Conservation (phyloP, 1,284 basidiomycete species). For the Fomitopsis schrenkii region DNA sequence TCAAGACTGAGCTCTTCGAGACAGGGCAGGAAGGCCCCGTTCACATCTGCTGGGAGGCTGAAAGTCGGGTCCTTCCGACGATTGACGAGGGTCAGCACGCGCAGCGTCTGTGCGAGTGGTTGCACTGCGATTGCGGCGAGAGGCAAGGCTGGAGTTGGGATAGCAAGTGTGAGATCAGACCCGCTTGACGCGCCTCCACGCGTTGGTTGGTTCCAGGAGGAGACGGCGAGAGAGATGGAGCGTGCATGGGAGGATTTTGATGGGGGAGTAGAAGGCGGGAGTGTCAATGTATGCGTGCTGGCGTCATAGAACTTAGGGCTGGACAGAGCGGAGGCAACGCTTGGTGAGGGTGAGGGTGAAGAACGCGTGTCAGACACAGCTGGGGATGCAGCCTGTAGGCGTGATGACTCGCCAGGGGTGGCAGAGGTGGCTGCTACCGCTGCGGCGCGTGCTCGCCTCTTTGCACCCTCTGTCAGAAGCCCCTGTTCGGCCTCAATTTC, state of each 20-base stretch:
- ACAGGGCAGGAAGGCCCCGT: slow-evolving; percentile 46
- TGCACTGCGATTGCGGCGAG: slow-evolving; percentile 55
- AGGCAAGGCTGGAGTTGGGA: slow-evolving; percentile 67
- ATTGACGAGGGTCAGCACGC: slow-evolving; percentile 56
- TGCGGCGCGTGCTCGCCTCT: slow-evolving; percentile 55
- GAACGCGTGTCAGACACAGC: slow-evolving; percentile 9
- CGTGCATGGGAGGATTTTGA: slow-evolving; percentile 49
- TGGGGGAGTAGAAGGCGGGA: slow-evolving; percentile 57
- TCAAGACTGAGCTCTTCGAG: slow-evolving; percentile 71
- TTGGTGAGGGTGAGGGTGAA: slow-evolving; percentile 19
- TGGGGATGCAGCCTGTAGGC: slow-evolving; percentile 12
- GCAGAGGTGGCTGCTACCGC: slow-evolving; percentile 34
- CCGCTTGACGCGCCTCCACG: slow-evolving; percentile 11
- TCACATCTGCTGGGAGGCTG: slow-evolving; percentile 39
- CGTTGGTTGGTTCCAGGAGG: slow-evolving; percentile 11
- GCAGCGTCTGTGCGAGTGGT: slow-evolving; percentile 56
- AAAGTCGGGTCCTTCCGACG: slow-evolving; percentile 64
- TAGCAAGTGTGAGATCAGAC: slow-evolving; percentile 39
- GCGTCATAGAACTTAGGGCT: slow-evolving; percentile 58
- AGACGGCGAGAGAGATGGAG: slow-evolving; percentile 53
- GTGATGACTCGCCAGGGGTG: slow-evolving; percentile 2
- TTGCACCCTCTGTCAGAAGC: slow-evolving; percentile 65
- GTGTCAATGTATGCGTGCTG: slow-evolving; percentile 50
- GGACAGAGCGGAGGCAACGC: slow-evolving; percentile 32
- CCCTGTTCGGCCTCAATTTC: slow-evolving; percentile 75